These are phyloP conservation scores for Suillus cothurnatus DNA, from an alignment of 768 basidiomycete species.

Conservation along the genomic window DNA sequence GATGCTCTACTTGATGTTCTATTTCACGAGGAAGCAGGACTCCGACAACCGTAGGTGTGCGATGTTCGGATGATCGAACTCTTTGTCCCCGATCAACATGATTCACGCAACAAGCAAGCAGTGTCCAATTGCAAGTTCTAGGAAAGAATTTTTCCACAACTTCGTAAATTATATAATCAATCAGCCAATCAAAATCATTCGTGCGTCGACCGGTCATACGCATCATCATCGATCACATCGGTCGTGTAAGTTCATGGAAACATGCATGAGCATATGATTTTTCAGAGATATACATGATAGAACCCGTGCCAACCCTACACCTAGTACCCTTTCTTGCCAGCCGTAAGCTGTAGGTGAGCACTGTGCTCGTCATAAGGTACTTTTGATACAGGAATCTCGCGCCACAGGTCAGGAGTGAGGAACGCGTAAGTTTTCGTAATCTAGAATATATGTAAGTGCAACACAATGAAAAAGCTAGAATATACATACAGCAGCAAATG, in stretches of 20 bases:
- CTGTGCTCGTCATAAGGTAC: conserved; percentile 96
- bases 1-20: no score
- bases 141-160: neutral
- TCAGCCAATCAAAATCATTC: neutral
- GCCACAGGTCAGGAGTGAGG: conserved; percentile 98
- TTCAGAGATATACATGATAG: conserved; percentile 17
- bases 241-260: neutral
- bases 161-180: neutral
- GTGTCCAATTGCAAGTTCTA: no score
- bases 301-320: conserved; percentile 15
- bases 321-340: conserved; percentile 75
- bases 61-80: no score
- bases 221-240: neutral
- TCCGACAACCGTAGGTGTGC: no score
- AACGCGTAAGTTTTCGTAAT: conserved; percentile 98
- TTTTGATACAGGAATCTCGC: conserved; percentile 87
- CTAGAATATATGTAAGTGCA: conserved; percentile 38
- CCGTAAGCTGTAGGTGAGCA: conserved; percentile 83
- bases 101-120: no score
- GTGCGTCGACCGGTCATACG: no score
- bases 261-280: conserved; percentile 1
- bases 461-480: conserved; percentile 1
- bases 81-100: no score
- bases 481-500: conserved; percentile 80
- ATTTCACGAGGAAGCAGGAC: no score